Conservation (phyloP, 1,139 yeast species). For the Sugiyamaella neomexicana region DNA sequence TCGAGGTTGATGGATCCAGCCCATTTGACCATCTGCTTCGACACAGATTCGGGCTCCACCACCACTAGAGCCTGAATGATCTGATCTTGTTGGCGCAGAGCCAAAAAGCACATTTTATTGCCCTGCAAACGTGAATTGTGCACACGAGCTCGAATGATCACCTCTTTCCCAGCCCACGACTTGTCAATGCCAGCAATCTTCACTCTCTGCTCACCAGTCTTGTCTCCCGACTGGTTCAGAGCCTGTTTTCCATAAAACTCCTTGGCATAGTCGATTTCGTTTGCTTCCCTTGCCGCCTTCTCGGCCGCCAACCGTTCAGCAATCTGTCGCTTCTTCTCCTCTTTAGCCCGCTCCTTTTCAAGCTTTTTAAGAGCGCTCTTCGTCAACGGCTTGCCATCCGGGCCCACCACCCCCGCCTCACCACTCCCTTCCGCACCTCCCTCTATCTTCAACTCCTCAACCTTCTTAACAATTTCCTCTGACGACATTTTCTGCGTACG, state of each 20-base stretch:
- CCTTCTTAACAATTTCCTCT: conserved; percentile 31
- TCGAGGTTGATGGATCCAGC: conserved; percentile 82
- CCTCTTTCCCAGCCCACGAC: conserved; percentile 72
- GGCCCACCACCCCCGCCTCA: conserved; percentile 23
- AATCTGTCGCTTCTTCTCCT: conserved; percentile 86
- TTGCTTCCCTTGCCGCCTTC: conserved; percentile 78
- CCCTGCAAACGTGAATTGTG: conserved; percentile 95
- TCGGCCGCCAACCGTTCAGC: conserved; percentile 87
- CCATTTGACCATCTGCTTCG: conserved; percentile 98
- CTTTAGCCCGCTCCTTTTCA: conserved; percentile 91
- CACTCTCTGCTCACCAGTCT: conserved; percentile 62
- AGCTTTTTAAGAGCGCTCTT: conserved; percentile 94
- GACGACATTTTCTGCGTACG: conserved; percentile 28
- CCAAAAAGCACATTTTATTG: conserved; percentile 87
- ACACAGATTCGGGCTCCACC: conserved; percentile 63
- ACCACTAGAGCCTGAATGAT: conserved; percentile 83
- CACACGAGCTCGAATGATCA: conserved; percentile 88
- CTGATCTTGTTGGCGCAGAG: conserved; percentile 85
- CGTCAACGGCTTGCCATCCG: conserved; percentile 90
- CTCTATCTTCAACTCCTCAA: conserved; percentile 33
- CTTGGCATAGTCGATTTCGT: conserved; percentile 81
- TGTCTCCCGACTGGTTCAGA: conserved; percentile 71
- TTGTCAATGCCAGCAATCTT: conserved; percentile 54
- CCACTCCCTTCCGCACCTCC: conserved; percentile 33
- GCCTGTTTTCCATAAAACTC: conserved; percentile 89